Conservation (phyloP, 306 rosid genomes). For the Acacia acuminata region DNA sequence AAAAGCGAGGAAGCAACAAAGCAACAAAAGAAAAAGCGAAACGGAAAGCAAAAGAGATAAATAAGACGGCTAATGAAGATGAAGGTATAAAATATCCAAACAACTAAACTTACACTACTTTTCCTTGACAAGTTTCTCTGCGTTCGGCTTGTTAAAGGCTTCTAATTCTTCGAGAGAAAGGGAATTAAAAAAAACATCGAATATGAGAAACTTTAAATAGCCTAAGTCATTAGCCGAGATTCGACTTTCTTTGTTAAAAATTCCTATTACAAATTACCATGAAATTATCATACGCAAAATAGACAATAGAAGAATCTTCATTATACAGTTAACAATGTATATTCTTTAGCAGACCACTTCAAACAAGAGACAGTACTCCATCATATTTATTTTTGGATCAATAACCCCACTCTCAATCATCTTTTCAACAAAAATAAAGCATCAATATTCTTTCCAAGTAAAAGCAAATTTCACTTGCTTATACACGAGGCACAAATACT, state of each 20-base stretch:
- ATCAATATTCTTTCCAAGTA: neutral
- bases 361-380: too few relatives aligned
- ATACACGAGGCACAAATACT: neutral
- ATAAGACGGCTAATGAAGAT: slow-evolving; percentile 12
- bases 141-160: slow-evolving; percentile 73
- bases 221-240: neutral
- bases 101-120: slow-evolving; percentile 73
- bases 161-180: slow-evolving; percentile 59
- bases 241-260: too few relatives aligned
- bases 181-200: neutral
- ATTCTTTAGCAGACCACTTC: too few relatives aligned
- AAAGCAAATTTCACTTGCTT: neutral
- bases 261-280: too few relatives aligned
- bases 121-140: slow-evolving; percentile 77
- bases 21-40: slow-evolving; percentile 70
- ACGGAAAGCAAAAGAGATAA: slow-evolving; percentile 41
- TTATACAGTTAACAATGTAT: too few relatives aligned
- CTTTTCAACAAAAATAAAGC: too few relatives aligned
- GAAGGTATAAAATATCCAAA: slow-evolving; percentile 21
- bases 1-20: slow-evolving; percentile 29
- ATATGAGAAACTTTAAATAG: neutral
- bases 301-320: too few relatives aligned
- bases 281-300: too few relatives aligned
- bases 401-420: neutral
- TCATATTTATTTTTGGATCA: too few relatives aligned